phyloP scores from a whole-genome alignment of 768 basidiomycete species.

The Mycena belliarum region DNA sequence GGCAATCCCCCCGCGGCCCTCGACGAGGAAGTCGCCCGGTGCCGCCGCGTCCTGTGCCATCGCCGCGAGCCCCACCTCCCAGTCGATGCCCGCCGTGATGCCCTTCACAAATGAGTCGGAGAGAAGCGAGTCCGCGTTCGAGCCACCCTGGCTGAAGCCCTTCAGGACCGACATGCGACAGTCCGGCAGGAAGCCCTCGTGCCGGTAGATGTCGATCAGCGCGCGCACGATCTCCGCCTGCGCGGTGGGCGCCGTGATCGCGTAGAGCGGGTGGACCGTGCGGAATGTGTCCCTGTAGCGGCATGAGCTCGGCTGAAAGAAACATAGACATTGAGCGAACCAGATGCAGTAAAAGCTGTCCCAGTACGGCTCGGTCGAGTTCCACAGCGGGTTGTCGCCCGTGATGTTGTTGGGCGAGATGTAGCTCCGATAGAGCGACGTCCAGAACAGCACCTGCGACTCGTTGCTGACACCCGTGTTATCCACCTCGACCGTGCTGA shows the following conservation, averaged over 20 bases:
- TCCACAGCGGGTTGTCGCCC: slow-evolving; percentile 29
- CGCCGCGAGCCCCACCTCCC: slow-evolving; percentile 25
- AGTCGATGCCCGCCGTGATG: slow-evolving; percentile 28
- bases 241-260: slow-evolving; percentile 16
- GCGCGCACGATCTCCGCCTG: slow-evolving; percentile 27
- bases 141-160: slow-evolving; percentile 29
- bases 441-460: slow-evolving; percentile 14
- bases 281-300: slow-evolving; percentile 20
- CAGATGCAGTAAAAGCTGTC: slow-evolving; percentile 30
- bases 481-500: slow-evolving; percentile 16
- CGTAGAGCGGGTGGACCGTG: slow-evolving; percentile 18
- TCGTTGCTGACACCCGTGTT: slow-evolving; percentile 10
- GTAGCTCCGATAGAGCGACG: slow-evolving; percentile 24
- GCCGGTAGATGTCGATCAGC: slow-evolving; percentile 27
- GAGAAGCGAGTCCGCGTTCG: slow-evolving; percentile 29
- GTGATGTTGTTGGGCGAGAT: slow-evolving; percentile 28
- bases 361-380: slow-evolving; percentile 26
- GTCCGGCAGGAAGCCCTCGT: slow-evolving; percentile 28
- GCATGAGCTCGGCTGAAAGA: not conserved
- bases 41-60: slow-evolving; percentile 23
- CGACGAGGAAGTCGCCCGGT: slow-evolving; percentile 15
- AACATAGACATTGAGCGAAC: slow-evolving; percentile 1
- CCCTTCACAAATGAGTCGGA: slow-evolving; percentile 29
- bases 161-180: slow-evolving; percentile 29
- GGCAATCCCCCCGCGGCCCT: slow-evolving; percentile 13